Base-by-base conservation (phyloP, 2,329 filamentous ascomycete genomes). In the Diaporthe vaccinii region DNA sequence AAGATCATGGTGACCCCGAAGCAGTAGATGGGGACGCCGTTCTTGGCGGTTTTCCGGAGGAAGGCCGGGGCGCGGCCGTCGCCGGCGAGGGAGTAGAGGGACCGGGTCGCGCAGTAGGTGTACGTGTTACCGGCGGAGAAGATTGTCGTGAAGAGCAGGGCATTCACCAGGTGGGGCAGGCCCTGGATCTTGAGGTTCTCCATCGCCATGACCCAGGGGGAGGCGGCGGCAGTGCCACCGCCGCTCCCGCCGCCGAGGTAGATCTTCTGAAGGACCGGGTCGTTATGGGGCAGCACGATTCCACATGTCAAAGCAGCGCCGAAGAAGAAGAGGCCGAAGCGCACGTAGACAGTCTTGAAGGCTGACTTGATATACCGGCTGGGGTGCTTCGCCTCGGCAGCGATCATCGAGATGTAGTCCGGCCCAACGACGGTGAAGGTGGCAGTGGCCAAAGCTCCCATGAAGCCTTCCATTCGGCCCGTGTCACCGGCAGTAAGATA, bases 261-360 rank as follows among this genome's bases (percentile, higher is more conserved):
- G 1, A 89, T 90, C 9, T 34, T 82, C 84, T 75, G 22, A 15
- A 95, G 85, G 17, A 86, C 87, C 0, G 84, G 78, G 79, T 94
- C 91, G 76, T 94, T 89, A 81, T 91, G 92, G 6, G 93, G 87
- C 70, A 95, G 87, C 61, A 93, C 83, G 62, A 94, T 92, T n/a
- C 92, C 92, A 36, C 93, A 89, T 39, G 87, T 88, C 2, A 95
- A 85, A 1, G 92, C 91, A 7, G 93, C 92, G 5, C 93, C 87
- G 34, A 94, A 88, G 83, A 94, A 95, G 84, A 95, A 95, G 22
- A 91, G 84, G 4, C 90, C 92, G 71, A 95, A 88, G 57, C 94
- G 91, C 81, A 92, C 93, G 83, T 94, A 94, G 15, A 94, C 92
- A 0, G 91, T 92, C 79, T 94, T 94, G 84, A 91, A 95, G 1